Evolutionary conservation across 1,284 basidiomycete genomes (phyloP).

Genomic region (Xanthoconium separans): DNA sequence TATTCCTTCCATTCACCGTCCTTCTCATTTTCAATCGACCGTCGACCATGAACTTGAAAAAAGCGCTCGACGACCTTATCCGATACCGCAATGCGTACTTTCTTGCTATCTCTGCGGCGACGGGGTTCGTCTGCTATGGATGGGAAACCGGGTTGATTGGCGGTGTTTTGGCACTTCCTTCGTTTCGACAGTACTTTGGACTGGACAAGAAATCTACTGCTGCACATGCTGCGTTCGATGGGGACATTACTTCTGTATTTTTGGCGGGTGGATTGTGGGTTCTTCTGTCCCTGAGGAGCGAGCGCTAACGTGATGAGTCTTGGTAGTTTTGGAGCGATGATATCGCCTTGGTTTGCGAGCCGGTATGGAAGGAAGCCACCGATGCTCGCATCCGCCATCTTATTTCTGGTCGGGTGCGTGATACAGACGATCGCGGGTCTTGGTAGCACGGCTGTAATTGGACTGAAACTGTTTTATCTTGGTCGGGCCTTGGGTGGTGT

Average conservation of each 20-base stretch:
- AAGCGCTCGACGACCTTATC: slow-evolving; percentile 29
- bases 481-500: slow-evolving; percentile 47
- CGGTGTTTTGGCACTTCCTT: slow-evolving; percentile 45
- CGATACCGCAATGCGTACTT: slow-evolving; percentile 46
- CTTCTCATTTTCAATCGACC: not conserved
- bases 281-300: slow-evolving; percentile 6
- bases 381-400: slow-evolving; percentile 48
- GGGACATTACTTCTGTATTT: slow-evolving; percentile 58
- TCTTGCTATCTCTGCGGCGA: slow-evolving; percentile 45
- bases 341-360: slow-evolving; percentile 41
- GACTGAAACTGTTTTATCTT: slow-evolving; percentile 44
- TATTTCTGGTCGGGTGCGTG: slow-evolving; percentile 55
- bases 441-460: slow-evolving; percentile 37
- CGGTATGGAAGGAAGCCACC: slow-evolving; percentile 48
- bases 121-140: slow-evolving; percentile 47
- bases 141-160: slow-evolving; percentile 48
- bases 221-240: slow-evolving; percentile 39
- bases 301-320: not conserved
- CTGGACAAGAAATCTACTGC: slow-evolving; percentile 37
- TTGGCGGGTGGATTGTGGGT: slow-evolving; percentile 61
- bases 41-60: slow-evolving; percentile 22
- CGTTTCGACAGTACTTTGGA: slow-evolving; percentile 49
- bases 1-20: too few species aligned
- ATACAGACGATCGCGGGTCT: slow-evolving; percentile 51
- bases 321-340: slow-evolving; percentile 43